Evolutionary conservation across 148 eudicot species (phyloP).

Genomic region (Amaranthus cruentus): DNA sequence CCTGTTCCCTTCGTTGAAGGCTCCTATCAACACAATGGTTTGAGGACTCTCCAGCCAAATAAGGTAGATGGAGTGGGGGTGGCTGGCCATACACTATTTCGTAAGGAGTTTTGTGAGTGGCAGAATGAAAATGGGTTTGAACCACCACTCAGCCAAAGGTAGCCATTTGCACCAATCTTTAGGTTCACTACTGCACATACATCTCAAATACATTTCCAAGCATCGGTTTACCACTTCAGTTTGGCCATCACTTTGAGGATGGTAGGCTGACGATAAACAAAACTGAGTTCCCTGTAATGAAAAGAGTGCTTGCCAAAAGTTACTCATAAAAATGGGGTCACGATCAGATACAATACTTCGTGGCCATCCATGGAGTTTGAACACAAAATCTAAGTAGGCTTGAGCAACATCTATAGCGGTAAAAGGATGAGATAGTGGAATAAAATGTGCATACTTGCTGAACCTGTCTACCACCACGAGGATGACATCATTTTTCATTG

Average conservation of each 20-base stretch:
- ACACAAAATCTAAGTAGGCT: too few species aligned
- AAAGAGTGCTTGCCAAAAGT: background rate
- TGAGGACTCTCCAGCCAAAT: background rate
- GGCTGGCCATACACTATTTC: constrained; percentile 9
- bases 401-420: too few species aligned
- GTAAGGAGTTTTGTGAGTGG: background rate
- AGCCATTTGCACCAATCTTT: background rate
- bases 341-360: background rate
- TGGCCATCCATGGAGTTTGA: background rate
- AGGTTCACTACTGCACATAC: background rate
- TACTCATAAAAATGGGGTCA: background rate
- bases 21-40: background rate
- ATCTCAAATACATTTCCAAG: constrained; percentile 10
- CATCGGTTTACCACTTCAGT: constrained; percentile 8
- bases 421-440: too few species aligned
- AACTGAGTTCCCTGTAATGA: background rate
- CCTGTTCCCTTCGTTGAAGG: background rate
- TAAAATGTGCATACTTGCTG: too few species aligned
- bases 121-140: background rate
- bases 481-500: background rate
- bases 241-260: constrained; percentile 15
- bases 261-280: background rate
- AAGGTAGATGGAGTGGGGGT: background rate
- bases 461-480: background rate
- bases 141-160: constrained; percentile 14